Base-by-base conservation (phyloP, 2,329 filamentous ascomycete genomes). In the Aspergillus ochraceoroseus region DNA sequence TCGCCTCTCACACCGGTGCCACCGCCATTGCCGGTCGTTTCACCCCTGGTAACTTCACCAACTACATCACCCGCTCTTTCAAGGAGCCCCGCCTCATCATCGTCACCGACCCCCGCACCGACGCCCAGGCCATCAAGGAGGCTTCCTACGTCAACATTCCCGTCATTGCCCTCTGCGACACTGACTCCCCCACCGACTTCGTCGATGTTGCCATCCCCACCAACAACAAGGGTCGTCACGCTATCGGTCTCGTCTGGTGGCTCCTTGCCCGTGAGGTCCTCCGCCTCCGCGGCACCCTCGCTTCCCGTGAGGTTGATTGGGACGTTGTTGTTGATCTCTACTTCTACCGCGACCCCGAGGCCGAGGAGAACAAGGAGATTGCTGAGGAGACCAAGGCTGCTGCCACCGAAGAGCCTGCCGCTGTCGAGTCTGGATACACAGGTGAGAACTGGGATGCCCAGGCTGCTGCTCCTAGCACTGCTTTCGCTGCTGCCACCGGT, bases 11-110 rank as follows among this genome's bases (percentile, higher is more conserved):
- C 85, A 98, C 92, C 58, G 92, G 92, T 70, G 89, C 94, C 66
- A 86, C 88, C 66, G 86, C 92, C 72, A 98, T 98, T 67, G 94
- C 92, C 66, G 92, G 92, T 77, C 92, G 92, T 72, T 98, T 98
- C 85, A 98, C 92, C 69, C 92, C 92, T 71, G 92, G 92, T 86
- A 95, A 90, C 75, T 98, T 98, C 85, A 98, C 92, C 81, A 98
- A 98, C 83, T 98, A 98, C 85, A 98, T 98, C 85, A 98, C 94
- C 74, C 90, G 92, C 68, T 96, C 92, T 56, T 98, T 98, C 88
- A 95, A 95, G 84, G 92, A 98, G 80, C 92, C 92, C 69, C 94
- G 94, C 73, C 81, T 98, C 68, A 96, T 98, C 75, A 83, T 98
- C 71, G 92, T 98, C 67, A 98, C 92, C 76, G 92, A 98, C 74